phyloP scores from a whole-genome alignment of 495 filamentous ascomycete genomes.

The Aspergillus nidulans region DNA sequence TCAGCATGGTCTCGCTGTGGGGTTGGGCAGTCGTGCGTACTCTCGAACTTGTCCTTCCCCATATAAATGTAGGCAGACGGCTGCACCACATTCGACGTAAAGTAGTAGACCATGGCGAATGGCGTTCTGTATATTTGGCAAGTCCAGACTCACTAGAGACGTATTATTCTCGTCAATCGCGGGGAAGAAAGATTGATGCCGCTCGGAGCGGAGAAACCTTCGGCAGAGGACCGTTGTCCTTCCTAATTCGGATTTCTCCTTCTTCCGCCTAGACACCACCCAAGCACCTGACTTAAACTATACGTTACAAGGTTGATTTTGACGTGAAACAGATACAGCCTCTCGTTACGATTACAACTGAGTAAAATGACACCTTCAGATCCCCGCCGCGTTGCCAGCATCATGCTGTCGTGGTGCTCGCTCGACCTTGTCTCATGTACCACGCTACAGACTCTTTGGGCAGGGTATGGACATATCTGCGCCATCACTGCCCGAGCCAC shows the following conservation, averaged over 20 bases:
- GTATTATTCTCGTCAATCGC: not conserved
- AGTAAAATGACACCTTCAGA: not conserved
- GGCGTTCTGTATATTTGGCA: not conserved
- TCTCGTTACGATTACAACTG: not conserved
- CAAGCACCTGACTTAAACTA: too few relatives aligned
- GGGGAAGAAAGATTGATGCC: not conserved
- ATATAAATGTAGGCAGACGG: constrained; percentile 86
- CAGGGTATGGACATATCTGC: constrained; percentile 36
- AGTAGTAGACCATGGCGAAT: constrained; percentile 85
- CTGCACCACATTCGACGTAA: constrained; percentile 74
- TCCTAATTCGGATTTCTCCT: constrained; percentile 1
- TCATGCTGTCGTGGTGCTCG: constrained; percentile 33
- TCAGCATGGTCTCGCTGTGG: constrained; percentile 18
- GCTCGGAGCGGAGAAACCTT: constrained; percentile 6
- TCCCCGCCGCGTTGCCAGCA: constrained; percentile 27
- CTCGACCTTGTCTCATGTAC: constrained; percentile 31
- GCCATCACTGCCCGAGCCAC: constrained; percentile 26
- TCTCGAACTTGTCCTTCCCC: constrained; percentile 98
- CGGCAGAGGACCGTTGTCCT: not conserved
- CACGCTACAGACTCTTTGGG: constrained; percentile 37
- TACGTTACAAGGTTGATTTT: too few relatives aligned
- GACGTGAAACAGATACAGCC: too few relatives aligned
- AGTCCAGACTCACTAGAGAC: too few relatives aligned
- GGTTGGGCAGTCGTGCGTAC: constrained; percentile 60
- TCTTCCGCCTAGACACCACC: not conserved